Base-by-base conservation (phyloP, 352 stramenopile genomes). In the Globisporangium perplexum region DNA sequence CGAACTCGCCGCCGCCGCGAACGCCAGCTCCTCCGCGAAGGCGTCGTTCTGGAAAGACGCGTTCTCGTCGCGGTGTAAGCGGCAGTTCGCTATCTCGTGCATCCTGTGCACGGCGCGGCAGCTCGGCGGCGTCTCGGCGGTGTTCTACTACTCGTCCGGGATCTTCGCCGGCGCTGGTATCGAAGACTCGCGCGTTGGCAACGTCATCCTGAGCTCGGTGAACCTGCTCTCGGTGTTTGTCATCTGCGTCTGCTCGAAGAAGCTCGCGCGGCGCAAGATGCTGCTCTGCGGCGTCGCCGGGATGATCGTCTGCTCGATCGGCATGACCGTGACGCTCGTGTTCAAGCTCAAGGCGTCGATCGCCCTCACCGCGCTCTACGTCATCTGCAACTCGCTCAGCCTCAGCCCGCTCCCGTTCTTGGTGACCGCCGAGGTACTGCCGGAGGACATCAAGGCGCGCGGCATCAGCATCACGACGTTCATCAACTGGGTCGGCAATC, bases 121-220 rank as follows among this genome's bases (percentile, higher is more conserved):
- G 47, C 65, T 78, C 20, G 60, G 66, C 24, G 69, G 69, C 14
- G 58, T 75, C 15, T 66, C 59, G 4, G 66, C 69, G 1, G 65
- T 78, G 5, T 73, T 75, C 39, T 78, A 75, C 55, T 78, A 78
- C 57, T 78, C 69, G 11, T 71, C 66, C 0, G 54, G 60, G 6
- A 74, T 78, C 57, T 78, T 78, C 36, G 52, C 51, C 0, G 51
- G 51, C 24, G 62, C 66, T 20, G 69, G 69, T 20, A 78, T 78
- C 48, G 43, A 67, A 36, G 69, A 78, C 35, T 59, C 63, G 7
- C 69, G 69, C 11, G 47, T 71, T 3, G 66, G 63, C 1, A 78
- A 74, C 35, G 23, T 74, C 20, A 55, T 74, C 7, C 49, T 78
- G 11, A 51, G 44, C 3, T 20, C 60, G 7, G 58, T 74, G 4